Evolutionary conservation across 106 monocot species (phyloP).

Genomic region (Dendrobium huoshanense): DNA sequence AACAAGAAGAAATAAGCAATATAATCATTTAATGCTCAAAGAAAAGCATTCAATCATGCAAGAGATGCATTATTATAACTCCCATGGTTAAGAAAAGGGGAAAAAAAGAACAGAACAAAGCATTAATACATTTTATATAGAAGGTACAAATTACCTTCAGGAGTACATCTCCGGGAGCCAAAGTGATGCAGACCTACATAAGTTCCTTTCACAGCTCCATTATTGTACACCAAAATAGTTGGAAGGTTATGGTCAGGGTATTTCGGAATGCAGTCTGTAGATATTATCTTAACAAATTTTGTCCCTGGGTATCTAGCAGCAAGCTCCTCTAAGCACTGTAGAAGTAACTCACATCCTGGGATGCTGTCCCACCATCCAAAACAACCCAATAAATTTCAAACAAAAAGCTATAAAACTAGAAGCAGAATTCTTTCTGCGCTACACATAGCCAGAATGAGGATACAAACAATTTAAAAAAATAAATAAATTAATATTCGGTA

Average conservation of each 20-base stretch:
- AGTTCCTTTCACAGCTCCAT: slow-evolving; percentile 85
- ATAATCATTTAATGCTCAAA: neutral
- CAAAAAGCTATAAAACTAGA: neutral
- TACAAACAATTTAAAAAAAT: neutral
- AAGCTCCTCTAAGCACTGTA: slow-evolving; percentile 71
- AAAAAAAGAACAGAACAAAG: neutral
- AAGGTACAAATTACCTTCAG: slow-evolving; percentile 60
- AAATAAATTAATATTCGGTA: neutral
- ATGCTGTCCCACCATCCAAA: slow-evolving; percentile 35
- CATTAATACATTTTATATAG: neutral
- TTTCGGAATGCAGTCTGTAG: slow-evolving; percentile 92
- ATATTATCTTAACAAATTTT: slow-evolving; percentile 97
- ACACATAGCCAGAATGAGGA: neutral
- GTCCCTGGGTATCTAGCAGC: slow-evolving; percentile 78
- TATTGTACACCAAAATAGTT: slow-evolving; percentile 86
- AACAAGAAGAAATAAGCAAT: neutral
- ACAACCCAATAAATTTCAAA: neutral
- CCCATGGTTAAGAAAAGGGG: neutral
- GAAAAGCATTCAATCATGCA: neutral
- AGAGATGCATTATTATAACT: neutral
- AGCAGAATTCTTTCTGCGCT: neutral
- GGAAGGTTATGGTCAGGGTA: slow-evolving; percentile 93
- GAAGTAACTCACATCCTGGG: slow-evolving; percentile 68
- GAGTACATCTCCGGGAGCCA: slow-evolving; percentile 67
- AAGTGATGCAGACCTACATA: slow-evolving; percentile 77